phyloP scores from a whole-genome alignment of 2,329 filamentous ascomycete genomes.

The Claviceps paspali region DNA sequence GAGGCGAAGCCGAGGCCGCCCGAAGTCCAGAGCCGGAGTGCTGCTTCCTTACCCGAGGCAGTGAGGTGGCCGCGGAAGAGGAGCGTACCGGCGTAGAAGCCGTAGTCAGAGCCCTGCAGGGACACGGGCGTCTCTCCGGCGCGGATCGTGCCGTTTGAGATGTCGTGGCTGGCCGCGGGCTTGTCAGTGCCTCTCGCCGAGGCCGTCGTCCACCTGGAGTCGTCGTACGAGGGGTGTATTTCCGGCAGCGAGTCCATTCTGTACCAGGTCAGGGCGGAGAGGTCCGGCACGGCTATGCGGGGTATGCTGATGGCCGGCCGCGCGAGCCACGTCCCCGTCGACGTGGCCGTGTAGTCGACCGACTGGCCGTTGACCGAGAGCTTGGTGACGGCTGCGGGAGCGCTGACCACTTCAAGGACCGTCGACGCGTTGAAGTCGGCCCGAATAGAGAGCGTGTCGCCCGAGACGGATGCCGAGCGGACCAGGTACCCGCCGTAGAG shows the following conservation, averaged over 20 bases:
- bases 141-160: constrained; percentile 43
- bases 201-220: constrained; percentile 41
- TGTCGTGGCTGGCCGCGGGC: constrained; percentile 36
- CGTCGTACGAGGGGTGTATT: constrained; percentile 47
- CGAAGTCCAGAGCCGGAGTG: constrained; percentile 42
- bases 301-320: constrained; percentile 39
- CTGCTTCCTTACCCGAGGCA: constrained; percentile 42
- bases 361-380: constrained; percentile 27
- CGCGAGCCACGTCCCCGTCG: constrained; percentile 31
- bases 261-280: constrained; percentile 49
- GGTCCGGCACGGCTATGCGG: constrained; percentile 16
- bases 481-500: constrained; percentile 50
- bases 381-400: constrained; percentile 30
- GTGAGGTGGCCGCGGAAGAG: constrained; percentile 57
- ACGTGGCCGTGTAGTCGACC: constrained; percentile 19
- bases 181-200: not conserved
- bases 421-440: constrained; percentile 55
- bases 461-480: constrained; percentile 41
- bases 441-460: constrained; percentile 42
- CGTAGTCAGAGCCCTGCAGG: constrained; percentile 58
- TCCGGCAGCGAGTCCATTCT: constrained; percentile 59
- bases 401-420: constrained; percentile 52
- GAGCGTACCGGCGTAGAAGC: constrained; percentile 53
- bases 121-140: constrained; percentile 47
- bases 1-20: constrained; percentile 55